These are phyloP conservation scores for Daphne laureola DNA, from an alignment of 441 rosid genomes.

Conservation along the genomic window DNA sequence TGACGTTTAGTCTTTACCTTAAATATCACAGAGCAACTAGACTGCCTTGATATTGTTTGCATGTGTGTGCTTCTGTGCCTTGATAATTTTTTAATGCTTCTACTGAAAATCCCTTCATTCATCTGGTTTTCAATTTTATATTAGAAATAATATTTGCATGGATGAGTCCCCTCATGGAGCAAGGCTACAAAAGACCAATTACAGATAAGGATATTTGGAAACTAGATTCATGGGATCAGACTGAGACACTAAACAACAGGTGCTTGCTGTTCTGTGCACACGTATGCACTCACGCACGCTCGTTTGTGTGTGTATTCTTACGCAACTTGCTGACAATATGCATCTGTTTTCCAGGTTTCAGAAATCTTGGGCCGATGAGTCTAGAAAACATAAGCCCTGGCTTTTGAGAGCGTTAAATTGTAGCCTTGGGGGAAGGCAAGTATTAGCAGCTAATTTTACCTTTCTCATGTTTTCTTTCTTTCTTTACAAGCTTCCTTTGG, in stretches of 20 bases:
- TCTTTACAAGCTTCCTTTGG: too few species aligned
- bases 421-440: constrained; percentile 99
- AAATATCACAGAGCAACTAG: too few species aligned
- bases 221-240: constrained; percentile 85
- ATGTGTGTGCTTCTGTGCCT: too few species aligned
- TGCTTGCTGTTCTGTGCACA: constrained; percentile 18
- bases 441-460: constrained; percentile 20
- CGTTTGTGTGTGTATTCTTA: constrained; percentile 7
- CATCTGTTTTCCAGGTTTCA: constrained; percentile 53
- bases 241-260: constrained; percentile 70
- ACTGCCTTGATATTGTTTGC: too few species aligned
- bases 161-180: constrained; percentile 92
- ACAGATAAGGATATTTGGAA: constrained; percentile 97
- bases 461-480: constrained; percentile 10
- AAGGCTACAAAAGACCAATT: constrained; percentile 83
- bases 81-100: too few species aligned
- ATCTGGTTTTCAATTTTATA: constrained; percentile 13
- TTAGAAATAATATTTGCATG: constrained; percentile 66
- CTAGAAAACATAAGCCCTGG: constrained; percentile 76
- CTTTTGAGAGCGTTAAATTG: constrained; percentile 74
- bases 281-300: too few species aligned
- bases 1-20: too few species aligned
- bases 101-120: neutral
- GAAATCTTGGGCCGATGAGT: constrained; percentile 84
- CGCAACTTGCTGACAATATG: constrained; percentile 10